Conservation (phyloP, 2,329 filamentous ascomycete species). For the Cordyceps militaris region DNA sequence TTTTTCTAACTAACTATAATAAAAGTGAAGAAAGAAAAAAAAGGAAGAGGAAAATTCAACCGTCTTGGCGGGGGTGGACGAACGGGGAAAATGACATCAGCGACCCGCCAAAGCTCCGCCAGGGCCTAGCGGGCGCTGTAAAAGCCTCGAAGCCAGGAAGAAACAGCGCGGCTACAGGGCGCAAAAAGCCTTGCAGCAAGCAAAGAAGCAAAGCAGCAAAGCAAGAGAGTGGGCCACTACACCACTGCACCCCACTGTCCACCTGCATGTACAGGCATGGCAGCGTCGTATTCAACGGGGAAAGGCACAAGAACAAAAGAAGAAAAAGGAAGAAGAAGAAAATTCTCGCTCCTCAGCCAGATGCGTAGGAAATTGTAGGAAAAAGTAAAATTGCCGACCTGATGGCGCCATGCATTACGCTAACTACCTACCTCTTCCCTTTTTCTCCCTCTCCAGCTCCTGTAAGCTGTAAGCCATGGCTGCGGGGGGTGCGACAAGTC, state of each 20-base stretch:
- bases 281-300: not conserved
- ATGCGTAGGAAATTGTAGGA: not conserved
- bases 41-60: not conserved
- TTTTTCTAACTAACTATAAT: not conserved
- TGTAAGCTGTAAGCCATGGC: not conserved
- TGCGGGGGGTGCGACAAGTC: not conserved
- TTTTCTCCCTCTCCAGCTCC: not conserved
- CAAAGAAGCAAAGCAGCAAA: too few species aligned
- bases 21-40: not conserved
- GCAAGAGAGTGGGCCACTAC: too few species aligned
- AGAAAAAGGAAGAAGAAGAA: not conserved
- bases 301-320: not conserved
- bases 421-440: not conserved
- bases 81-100: conserved; percentile 9
- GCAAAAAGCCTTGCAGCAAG: too few species aligned
- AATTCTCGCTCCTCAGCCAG: not conserved
- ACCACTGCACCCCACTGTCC: not conserved
- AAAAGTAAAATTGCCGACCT: not conserved
- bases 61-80: not conserved
- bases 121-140: not conserved
- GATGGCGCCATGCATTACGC: not conserved
- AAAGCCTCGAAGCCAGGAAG: not conserved
- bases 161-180: not conserved
- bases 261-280: not conserved
- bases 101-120: conserved; percentile 6